Evolutionary conservation across 2,329 filamentous ascomycete species (phyloP).

Genomic region (Paradendryphiella salina): DNA sequence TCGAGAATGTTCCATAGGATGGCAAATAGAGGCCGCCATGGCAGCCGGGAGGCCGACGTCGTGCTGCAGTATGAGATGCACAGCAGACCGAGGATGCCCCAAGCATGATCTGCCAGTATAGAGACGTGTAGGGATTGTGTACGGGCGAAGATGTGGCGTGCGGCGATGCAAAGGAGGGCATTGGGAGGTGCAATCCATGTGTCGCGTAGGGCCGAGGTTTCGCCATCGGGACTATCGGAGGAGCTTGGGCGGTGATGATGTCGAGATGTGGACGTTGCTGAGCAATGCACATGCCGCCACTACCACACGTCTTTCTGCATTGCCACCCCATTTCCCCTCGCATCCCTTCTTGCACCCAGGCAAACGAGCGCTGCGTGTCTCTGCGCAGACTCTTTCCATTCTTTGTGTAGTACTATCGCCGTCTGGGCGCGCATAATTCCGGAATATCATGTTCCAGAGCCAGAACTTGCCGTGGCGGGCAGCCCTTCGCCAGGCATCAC

Average conservation of each 20-base stretch:
- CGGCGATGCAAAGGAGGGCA: neutral
- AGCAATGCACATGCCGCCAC: constrained; percentile 27
- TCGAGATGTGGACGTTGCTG: constrained; percentile 29
- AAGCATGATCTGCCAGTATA: too few species aligned
- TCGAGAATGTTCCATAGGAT: constrained; percentile 9
- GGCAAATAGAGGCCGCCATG: constrained; percentile 1
- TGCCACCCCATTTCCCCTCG: constrained; percentile 17
- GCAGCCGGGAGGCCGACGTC: neutral
- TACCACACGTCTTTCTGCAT: constrained; percentile 8
- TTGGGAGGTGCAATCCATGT: neutral
- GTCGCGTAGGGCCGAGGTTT: constrained; percentile 20
- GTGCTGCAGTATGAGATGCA: neutral
- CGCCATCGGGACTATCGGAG: constrained; percentile 21
- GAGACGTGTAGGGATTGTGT: too few species aligned
- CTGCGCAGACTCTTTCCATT: constrained; percentile 1
- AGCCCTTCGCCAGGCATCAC: constrained; percentile 58
- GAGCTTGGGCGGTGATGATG: constrained; percentile 33
- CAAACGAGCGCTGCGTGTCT: constrained; percentile 9
- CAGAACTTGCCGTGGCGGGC: constrained; percentile 68
- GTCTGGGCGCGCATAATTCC: constrained; percentile 7
- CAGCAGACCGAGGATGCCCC: neutral
- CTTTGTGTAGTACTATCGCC: constrained; percentile 11
- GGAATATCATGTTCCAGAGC: constrained; percentile 62
- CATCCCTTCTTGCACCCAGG: constrained; percentile 2
- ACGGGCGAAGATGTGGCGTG: too few species aligned